Percentiles rank a stretch among this genome's conserved stretches.
Conservation (phyloP, 23 red algal species). For the Agarophyton chilense region DNA sequence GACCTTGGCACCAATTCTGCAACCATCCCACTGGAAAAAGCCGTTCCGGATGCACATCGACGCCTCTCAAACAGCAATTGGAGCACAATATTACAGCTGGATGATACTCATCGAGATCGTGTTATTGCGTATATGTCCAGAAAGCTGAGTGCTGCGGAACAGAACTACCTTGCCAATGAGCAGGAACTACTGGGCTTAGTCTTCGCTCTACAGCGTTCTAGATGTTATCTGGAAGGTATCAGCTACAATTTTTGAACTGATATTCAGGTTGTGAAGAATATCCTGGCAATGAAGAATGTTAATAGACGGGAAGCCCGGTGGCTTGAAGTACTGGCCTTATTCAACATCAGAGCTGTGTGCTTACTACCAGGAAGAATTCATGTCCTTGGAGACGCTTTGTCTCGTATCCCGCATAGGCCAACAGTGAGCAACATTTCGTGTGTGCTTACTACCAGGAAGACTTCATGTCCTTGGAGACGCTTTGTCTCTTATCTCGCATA, state of each 20-base stretch:
- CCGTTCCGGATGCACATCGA: background rate
- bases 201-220: background rate
- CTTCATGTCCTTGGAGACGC: constrained; percentile 7
- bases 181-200: constrained; percentile 9
- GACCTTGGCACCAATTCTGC: background rate
- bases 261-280: background rate
- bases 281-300: background rate
- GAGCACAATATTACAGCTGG: background rate
- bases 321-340: background rate
- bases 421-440: too few relatives aligned
- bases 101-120: background rate
- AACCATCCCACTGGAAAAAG: background rate
- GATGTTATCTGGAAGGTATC: constrained; percentile 7
- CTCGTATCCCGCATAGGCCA: too few relatives aligned
- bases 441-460: background rate
- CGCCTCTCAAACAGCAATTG: background rate
- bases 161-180: background rate
- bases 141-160: background rate
- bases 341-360: constrained; percentile 11
- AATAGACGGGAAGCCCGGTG: background rate
- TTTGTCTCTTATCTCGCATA: background rate
- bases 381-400: too few relatives aligned
- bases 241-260: background rate
- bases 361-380: too few relatives aligned
- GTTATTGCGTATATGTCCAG: background rate